Evolutionary conservation across 495 filamentous ascomycete species (phyloP).

Genomic region (Penicillium angulare): DNA sequence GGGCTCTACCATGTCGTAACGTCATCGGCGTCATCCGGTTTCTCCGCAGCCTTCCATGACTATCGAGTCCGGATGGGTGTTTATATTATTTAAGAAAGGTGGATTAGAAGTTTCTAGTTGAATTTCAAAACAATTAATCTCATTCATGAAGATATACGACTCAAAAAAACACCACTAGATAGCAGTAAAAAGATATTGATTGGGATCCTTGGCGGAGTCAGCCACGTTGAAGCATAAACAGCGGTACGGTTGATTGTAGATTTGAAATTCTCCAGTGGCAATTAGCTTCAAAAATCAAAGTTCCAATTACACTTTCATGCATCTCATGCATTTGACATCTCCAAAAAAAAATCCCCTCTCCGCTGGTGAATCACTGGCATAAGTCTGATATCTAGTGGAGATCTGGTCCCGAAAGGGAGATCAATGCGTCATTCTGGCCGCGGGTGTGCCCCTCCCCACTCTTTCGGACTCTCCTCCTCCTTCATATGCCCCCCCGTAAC

Average conservation of each 20-base stretch:
- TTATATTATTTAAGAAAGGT: background rate
- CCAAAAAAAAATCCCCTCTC: background rate
- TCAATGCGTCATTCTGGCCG: slow-evolving; percentile 33
- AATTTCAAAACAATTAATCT: too few relatives aligned
- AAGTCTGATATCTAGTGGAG: background rate
- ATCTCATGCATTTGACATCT: too few relatives aligned
- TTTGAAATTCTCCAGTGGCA: background rate
- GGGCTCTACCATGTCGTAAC: slow-evolving; percentile 15
- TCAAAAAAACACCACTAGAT: too few relatives aligned
- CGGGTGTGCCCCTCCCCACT: slow-evolving; percentile 27
- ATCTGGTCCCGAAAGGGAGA: slow-evolving; percentile 9
- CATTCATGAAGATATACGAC: too few relatives aligned
- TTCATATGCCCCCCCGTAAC: slow-evolving; percentile 11
- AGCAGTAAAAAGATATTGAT: too few relatives aligned
- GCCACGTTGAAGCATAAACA: too few relatives aligned
- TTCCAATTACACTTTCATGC: background rate
- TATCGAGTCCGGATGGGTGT: background rate
- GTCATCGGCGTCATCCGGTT: slow-evolving; percentile 27
- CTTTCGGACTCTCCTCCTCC: slow-evolving; percentile 16
- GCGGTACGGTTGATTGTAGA: too few relatives aligned
- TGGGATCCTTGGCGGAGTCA: too few relatives aligned
- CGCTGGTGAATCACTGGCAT: background rate
- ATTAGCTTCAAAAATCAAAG: background rate
- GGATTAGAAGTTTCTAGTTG: background rate
- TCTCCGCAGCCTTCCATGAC: slow-evolving; percentile 1